Evolutionary conservation across 192 early-diverging fungal genomes (phyloP).

Genomic region (Podochytrium sp.): DNA sequence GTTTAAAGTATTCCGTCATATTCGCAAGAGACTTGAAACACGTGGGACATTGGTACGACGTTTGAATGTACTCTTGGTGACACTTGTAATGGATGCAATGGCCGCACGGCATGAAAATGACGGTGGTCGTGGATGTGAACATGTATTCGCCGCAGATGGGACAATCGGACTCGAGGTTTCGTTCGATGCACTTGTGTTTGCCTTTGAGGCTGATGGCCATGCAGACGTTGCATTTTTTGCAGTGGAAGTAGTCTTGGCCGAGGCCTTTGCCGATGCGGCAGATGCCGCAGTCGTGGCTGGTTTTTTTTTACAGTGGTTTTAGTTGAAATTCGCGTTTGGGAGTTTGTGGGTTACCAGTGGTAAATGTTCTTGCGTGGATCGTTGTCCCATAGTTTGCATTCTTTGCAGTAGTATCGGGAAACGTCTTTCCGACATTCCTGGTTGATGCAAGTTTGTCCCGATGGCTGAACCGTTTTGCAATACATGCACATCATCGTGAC

Average conservation of each 20-base stretch:
- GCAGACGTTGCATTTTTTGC: conserved; percentile 88
- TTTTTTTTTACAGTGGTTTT: too few species aligned
- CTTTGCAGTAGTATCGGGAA: conserved; percentile 83
- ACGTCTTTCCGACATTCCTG: conserved; percentile 60
- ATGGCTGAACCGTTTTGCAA: conserved; percentile 79
- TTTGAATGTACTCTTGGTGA: conserved; percentile 79
- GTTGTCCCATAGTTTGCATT: conserved; percentile 92
- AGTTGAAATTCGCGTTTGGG: too few species aligned
- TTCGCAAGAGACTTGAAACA: conserved; percentile 90
- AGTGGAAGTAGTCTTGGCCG: conserved; percentile 87
- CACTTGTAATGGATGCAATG: conserved; percentile 93
- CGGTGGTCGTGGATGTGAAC: conserved; percentile 80
- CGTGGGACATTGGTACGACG: conserved; percentile 94
- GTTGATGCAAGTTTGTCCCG: conserved; percentile 72
- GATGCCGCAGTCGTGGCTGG: conserved; percentile 81
- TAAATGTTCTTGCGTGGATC: conserved; percentile 82
- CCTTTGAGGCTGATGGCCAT: conserved; percentile 75
- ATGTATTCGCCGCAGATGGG: conserved; percentile 97
- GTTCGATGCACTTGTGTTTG: conserved; percentile 89
- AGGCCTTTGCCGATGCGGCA: conserved; percentile 85
- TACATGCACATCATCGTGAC: conserved; percentile 94
- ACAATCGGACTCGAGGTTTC: conserved; percentile 88
- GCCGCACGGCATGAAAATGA: conserved; percentile 89
- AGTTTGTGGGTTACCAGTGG: conserved; percentile 87
- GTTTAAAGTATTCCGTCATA: conserved; percentile 78